phyloP scores from a whole-genome alignment of 1,284 basidiomycete genomes.

The Ceratobasidium sp. region DNA sequence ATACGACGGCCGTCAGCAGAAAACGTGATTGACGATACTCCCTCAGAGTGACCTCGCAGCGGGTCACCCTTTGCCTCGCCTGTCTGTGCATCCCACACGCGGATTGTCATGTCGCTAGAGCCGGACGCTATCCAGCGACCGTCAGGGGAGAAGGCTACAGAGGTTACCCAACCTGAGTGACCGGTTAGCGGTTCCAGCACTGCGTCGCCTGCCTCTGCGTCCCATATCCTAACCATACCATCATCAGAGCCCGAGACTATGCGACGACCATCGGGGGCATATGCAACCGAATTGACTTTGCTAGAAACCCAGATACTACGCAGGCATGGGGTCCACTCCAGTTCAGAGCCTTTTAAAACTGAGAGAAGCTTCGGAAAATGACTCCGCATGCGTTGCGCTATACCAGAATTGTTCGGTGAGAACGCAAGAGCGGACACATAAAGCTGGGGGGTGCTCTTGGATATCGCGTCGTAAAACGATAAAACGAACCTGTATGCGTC shows the following conservation, averaged over 20 bases:
- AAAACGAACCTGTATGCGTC: neutral
- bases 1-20: constrained; percentile 18
- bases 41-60: constrained; percentile 9
- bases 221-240: constrained; percentile 25
- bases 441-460: neutral
- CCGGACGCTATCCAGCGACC: constrained; percentile 36
- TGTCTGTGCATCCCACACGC: constrained; percentile 30
- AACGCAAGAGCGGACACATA: neutral
- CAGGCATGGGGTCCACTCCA: neutral
- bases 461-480: neutral
- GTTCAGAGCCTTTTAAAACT: neutral
- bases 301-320: neutral
- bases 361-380: neutral
- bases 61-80: neutral
- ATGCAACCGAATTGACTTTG: neutral
- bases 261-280: constrained; percentile 28
- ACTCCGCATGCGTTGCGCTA: neutral
- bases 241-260: constrained; percentile 5
- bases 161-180: neutral
- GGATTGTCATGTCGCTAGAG: constrained; percentile 34
- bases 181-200: neutral
- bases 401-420: neutral
- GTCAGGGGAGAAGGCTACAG: constrained; percentile 39
- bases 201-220: neutral
- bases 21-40: neutral